These are phyloP conservation scores for Fusarium luffae DNA, from an alignment of 2,329 filamentous ascomycete genomes.

Conservation along the genomic window DNA sequence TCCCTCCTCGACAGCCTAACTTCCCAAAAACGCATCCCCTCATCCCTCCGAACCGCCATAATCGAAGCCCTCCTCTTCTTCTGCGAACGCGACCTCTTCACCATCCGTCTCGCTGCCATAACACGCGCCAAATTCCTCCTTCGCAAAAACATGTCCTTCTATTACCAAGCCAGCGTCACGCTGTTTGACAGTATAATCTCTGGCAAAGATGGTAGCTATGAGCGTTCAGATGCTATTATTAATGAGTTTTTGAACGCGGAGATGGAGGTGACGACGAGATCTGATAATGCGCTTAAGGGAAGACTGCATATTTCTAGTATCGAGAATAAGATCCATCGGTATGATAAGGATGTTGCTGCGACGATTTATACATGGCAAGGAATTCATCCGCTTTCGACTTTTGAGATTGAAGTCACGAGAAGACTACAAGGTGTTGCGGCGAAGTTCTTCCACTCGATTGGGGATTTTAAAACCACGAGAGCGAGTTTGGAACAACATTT, in stretches of 20 bases:
- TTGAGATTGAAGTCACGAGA: slow-evolving; percentile 50
- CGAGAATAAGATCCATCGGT: slow-evolving; percentile 50
- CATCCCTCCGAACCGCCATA: slow-evolving; percentile 28
- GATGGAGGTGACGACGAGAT: slow-evolving; percentile 27
- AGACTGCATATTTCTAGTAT: slow-evolving; percentile 50
- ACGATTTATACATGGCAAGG: slow-evolving; percentile 50
- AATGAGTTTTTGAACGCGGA: slow-evolving; percentile 40
- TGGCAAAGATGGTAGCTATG: slow-evolving; percentile 44
- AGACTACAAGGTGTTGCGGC: slow-evolving; percentile 49
- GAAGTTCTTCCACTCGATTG: slow-evolving; percentile 50
- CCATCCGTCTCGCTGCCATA: slow-evolving; percentile 41
- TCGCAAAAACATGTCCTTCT: slow-evolving; percentile 47
- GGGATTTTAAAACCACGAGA: slow-evolving; percentile 46
- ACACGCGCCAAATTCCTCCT: slow-evolving; percentile 41
- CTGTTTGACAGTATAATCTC: slow-evolving; percentile 50
- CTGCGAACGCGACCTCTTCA: slow-evolving; percentile 47
- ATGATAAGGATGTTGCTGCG: slow-evolving; percentile 46
- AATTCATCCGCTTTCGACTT: slow-evolving; percentile 43
- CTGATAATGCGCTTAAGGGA: slow-evolving; percentile 48
- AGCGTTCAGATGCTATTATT: slow-evolving; percentile 42
- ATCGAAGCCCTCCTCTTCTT: slow-evolving; percentile 49
- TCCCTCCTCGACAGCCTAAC: slow-evolving; percentile 38
- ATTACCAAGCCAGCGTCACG: slow-evolving; percentile 47
- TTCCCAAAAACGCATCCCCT: slow-evolving; percentile 21
- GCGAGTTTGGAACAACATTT: slow-evolving; percentile 50